Conservation (phyloP, 345 rosid species). For the Sonneratia alba region DNA sequence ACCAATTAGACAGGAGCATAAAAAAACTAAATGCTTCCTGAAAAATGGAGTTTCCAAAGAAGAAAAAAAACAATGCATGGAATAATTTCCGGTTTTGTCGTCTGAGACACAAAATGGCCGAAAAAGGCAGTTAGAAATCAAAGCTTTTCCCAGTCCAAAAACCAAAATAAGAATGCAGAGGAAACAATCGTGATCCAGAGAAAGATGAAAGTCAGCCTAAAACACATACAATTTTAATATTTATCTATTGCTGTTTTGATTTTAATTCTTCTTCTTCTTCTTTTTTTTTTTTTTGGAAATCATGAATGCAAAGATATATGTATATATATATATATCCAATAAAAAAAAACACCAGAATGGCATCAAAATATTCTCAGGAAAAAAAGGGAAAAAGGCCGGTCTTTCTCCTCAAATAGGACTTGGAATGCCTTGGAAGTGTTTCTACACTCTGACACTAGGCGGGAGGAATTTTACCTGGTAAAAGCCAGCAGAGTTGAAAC, state of each 20-base stretch:
- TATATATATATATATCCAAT: background rate
- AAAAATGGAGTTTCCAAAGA: slow-evolving; percentile 89
- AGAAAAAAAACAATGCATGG: slow-evolving; percentile 76
- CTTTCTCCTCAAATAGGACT: background rate
- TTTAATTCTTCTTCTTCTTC: background rate
- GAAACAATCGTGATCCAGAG: background rate
- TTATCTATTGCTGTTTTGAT: no score
- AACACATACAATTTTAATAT: background rate
- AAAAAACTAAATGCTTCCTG: slow-evolving; percentile 52
- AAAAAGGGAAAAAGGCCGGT: background rate
- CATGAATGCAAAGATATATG: background rate
- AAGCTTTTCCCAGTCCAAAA: no score
- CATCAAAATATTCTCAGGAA: background rate
- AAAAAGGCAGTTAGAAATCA: background rate
- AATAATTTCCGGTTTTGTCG: slow-evolving; percentile 97
- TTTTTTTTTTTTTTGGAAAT: background rate
- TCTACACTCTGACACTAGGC: background rate
- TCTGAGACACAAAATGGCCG: slow-evolving; percentile 31
- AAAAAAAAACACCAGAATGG: background rate
- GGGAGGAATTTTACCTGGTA: slow-evolving; percentile 62
- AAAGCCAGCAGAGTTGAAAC: slow-evolving; percentile 97
- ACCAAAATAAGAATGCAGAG: background rate
- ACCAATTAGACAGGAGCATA: background rate
- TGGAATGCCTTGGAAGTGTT: background rate
- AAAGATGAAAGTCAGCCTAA: background rate